Percentiles rank a stretch among this genome's conserved stretches.
These are phyloP conservation scores for Lipomyces japonicus DNA, from an alignment of 805 yeast species.

Conservation along the genomic window DNA sequence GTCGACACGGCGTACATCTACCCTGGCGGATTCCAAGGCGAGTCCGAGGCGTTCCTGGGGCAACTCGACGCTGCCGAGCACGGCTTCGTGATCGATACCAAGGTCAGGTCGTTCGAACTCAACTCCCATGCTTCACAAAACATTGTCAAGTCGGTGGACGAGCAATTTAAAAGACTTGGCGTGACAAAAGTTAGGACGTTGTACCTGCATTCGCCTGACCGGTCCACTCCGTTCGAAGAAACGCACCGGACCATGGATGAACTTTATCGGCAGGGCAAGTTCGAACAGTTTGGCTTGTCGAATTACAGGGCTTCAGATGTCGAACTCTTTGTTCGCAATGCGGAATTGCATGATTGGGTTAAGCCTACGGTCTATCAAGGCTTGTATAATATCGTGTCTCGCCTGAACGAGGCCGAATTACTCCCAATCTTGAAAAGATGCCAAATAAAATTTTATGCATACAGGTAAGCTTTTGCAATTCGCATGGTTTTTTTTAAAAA, in stretches of 20 bases:
- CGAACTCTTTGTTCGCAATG: constrained; percentile 25
- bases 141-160: constrained; percentile 15
- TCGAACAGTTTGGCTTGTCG: constrained; percentile 33
- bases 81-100: constrained; percentile 22
- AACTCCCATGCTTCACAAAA: constrained; percentile 15
- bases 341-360: constrained; percentile 31
- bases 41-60: constrained; percentile 24
- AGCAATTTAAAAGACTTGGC: constrained; percentile 13
- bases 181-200: constrained; percentile 21
- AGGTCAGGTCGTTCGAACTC: constrained; percentile 19
- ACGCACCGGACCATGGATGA: constrained; percentile 32
- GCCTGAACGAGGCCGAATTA: constrained; percentile 30
- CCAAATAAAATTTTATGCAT: constrained; percentile 32
- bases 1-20: constrained; percentile 26
- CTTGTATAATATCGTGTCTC: constrained; percentile 33
- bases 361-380: constrained; percentile 36
- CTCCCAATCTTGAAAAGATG: constrained; percentile 30
- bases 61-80: constrained; percentile 6
- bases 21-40: constrained; percentile 26
- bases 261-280: constrained; percentile 31
- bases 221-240: constrained; percentile 31
- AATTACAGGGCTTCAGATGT: constrained; percentile 32
- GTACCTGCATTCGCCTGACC: constrained; percentile 31
- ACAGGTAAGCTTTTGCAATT: constrained; percentile 15
- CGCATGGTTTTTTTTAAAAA: no score